Evolutionary conservation across 2,329 filamentous ascomycete genomes (phyloP).

Genomic region (Paracorniculantispora psalliotae): DNA sequence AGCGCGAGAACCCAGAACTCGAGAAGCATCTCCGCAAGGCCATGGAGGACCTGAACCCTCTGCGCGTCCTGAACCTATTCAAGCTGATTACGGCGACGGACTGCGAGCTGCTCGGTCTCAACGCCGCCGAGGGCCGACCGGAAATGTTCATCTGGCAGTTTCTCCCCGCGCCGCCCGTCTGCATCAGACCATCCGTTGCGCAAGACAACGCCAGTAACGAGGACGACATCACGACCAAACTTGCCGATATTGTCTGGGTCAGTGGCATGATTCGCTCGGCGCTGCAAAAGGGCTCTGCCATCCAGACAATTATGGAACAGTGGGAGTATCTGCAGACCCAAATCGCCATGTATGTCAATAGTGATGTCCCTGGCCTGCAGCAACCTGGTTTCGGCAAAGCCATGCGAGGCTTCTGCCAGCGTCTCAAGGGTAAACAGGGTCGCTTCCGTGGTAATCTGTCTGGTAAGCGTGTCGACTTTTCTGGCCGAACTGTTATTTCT

Average conservation of each 20-base stretch:
- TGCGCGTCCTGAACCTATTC: conserved; percentile 86
- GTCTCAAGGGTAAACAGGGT: conserved; percentile 94
- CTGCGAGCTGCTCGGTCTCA: conserved; percentile 85
- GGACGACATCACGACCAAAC: conserved; percentile 92
- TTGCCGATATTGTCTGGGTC: conserved; percentile 93
- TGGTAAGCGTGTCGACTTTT: conserved; percentile 98
- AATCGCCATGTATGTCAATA: conserved; percentile 97
- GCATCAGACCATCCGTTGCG: conserved; percentile 87
- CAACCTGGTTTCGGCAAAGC: conserved; percentile 82
- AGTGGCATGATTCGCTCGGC: conserved; percentile 83
- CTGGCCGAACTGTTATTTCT: conserved; percentile 93
- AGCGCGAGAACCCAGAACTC: conserved; percentile 71
- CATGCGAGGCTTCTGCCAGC: conserved; percentile 89
- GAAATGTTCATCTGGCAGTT: conserved; percentile 99
- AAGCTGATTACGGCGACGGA: conserved; percentile 79
- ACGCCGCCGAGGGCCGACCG: conserved; percentile 79
- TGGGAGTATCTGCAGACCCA: conserved; percentile 97
- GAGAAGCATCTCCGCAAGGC: conserved; percentile 90
- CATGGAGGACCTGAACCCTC: conserved; percentile 87
- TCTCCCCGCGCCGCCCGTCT: conserved; percentile 87
- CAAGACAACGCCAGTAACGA: conserved; percentile 93
- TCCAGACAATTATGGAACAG: conserved; percentile 92
- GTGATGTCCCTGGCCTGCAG: conserved; percentile 87
- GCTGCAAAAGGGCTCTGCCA: conserved; percentile 73
- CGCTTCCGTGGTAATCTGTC: conserved; percentile 95